Base-by-base conservation (phyloP, 2,329 filamentous ascomycete genomes). In the Fusarium secorum region DNA sequence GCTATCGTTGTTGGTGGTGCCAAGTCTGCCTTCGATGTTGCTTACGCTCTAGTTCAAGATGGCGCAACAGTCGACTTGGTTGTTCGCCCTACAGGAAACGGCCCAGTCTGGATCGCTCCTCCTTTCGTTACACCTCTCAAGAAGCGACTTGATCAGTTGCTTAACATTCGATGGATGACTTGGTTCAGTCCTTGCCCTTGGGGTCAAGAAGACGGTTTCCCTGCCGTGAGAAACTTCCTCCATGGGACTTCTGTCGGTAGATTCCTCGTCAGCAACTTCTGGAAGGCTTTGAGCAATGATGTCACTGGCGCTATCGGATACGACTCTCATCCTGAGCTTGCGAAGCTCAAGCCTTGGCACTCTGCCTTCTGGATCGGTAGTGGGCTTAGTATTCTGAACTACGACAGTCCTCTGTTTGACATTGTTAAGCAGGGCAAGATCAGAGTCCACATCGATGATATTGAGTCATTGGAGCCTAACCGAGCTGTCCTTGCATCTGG, bases 131-230 rank as follows among this genome's bases (percentile, higher is more conserved):
- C 89, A 1, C 89, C 89, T 0, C 75, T 90, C 46, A 88, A 88
- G 76, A 84, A 83, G 48, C 86, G 85, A 79, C 79, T 91, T 1
- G 90, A 92, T 74, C 86, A 88, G 69, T 80, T 92, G 0, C 56
- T 77, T 0, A 74, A 69, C 28, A 74, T 86, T 1, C 86, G 90
- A 0, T 85, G 89, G 66, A 79, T 92, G 68, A 88, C 86, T 1
- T 92, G 88, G 86, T 86, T 93, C 75, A 88, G 84, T 24, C 90
- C 91, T 0, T 92, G 89, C 69, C 84, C 89, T 4, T 93, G 89
- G 88, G 89, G 88, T 3, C 79, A 81, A 5, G 85, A 83, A 14
- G 87, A 87, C 66, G 88, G 87, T 2, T 87, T 81, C 51, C 81
- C 84, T 11, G 78, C 77, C n/a, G 75, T 85, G 0, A 80, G 86